These are phyloP conservation scores for Phaeoacremonium minimum DNA, from an alignment of 2,329 filamentous ascomycete genomes.

Conservation along the genomic window DNA sequence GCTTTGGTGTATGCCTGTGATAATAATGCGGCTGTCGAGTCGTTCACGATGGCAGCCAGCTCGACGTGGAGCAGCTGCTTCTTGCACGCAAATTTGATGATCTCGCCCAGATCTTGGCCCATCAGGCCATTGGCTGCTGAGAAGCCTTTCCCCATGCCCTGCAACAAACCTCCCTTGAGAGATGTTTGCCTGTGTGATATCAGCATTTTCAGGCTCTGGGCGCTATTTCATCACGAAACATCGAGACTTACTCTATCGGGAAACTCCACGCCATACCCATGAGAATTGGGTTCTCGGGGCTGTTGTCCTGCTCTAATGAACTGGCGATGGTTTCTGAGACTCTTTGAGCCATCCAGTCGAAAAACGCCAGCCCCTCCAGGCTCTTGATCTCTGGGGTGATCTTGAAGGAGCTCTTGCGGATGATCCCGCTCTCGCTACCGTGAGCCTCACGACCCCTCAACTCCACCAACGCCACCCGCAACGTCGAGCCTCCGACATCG, in stretches of 20 bases:
- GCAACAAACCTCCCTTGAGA: constrained; percentile 52
- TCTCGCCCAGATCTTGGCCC: constrained; percentile 55
- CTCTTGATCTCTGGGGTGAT: constrained; percentile 53
- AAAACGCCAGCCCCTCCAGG: constrained; percentile 56
- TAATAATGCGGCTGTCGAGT: constrained; percentile 62
- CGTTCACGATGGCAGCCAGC: constrained; percentile 61
- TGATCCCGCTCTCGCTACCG: constrained; percentile 42
- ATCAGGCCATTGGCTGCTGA: constrained; percentile 52
- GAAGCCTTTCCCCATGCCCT: constrained; percentile 64
- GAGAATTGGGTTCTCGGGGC: constrained; percentile 39
- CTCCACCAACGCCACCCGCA: constrained; percentile 61
- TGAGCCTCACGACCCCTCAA: constrained; percentile 40
- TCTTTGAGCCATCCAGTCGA: constrained; percentile 63
- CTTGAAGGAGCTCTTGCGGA: constrained; percentile 50
- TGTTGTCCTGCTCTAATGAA: constrained; percentile 30
- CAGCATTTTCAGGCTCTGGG: not conserved
- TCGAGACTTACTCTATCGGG: constrained; percentile 59
- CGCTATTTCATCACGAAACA: no score
- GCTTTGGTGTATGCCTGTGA: constrained; percentile 58
- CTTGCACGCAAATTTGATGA: constrained; percentile 51
- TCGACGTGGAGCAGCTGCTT: constrained; percentile 47
- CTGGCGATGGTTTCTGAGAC: constrained; percentile 52
- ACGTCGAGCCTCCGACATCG: constrained; percentile 66
- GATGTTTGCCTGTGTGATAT: constrained; percentile 55
- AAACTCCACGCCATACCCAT: constrained; percentile 67